Base-by-base conservation (phyloP, 2,329 filamentous ascomycete genomes). In the Calycina herbarum region DNA sequence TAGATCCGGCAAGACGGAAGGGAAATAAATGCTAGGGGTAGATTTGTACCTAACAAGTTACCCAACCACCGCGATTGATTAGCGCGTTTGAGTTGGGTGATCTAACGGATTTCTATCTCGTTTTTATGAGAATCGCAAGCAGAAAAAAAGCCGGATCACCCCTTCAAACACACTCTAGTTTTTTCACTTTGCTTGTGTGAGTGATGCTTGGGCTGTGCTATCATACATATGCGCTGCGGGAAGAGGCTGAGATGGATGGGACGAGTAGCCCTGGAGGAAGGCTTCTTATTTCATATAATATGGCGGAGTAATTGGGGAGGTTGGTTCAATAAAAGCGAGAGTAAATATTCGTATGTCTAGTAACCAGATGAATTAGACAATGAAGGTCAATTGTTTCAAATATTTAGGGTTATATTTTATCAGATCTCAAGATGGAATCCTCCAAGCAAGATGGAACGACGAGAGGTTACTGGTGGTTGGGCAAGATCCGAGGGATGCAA, bases 31-130 rank as follows among this genome's bases (percentile, higher is more conserved):
- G 7, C 13, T 5, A 59, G 35, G 35, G 35, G 35, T 38, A 13
- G 35, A 38, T 38, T 38, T 38, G 8, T 3, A 31, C 29, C 29
- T 1, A 33, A 33, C n/a, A n/a, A n/a, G n/a, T n/a, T n/a, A n/a
- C 10, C 35, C 35, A 38, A 38, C 35, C 35, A 38, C 35, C 35
- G 13, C 35, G 2, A 38, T 38, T 38, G 35, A 38, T 48, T 45
- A 61, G 59, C 38, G 59, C 29, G 59, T 61, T 61, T 61, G 59
- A 61, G 17, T 20, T 45, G 59, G 29, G n/a, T 17, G 35, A 38
- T 38, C 35, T 38, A 10, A 38, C 33, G 27, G 56, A n/a, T 57
- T 17, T 42, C 8, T 15, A 8, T 59, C 15, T n/a, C 40, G 5
- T 15, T 35, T 59, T 20, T 35, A 13, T 11, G 54, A 35, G 20